Evolutionary conservation across 2,329 filamentous ascomycete genomes (phyloP).

Genomic region (Aplosporella prunicola): DNA sequence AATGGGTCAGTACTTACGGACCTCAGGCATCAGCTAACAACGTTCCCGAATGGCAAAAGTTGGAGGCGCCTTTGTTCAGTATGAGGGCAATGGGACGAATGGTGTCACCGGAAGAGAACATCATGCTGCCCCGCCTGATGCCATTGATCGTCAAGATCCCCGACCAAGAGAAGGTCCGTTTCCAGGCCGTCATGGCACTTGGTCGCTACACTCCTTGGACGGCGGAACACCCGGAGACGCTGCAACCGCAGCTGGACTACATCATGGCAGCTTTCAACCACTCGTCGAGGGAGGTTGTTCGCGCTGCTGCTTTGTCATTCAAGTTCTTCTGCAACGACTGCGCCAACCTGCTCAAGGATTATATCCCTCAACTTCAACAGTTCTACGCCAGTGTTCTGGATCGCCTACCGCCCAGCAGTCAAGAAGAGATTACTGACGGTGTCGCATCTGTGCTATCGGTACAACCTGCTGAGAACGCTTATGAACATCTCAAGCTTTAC

Average conservation of each 20-base stretch:
- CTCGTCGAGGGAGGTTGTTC: conserved; percentile 78
- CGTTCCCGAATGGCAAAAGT: conserved; percentile 91
- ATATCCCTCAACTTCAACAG: conserved; percentile 75
- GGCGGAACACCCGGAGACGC: conserved; percentile 79
- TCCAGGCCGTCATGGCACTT: conserved; percentile 95
- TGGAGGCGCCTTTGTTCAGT: conserved; percentile 90
- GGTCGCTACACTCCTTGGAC: conserved; percentile 98
- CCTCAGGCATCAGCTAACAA: conserved; percentile 60
- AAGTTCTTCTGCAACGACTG: conserved; percentile 97
- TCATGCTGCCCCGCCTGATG: conserved; percentile 84
- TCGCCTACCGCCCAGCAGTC: conserved; percentile 72
- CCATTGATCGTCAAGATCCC: conserved; percentile 90
- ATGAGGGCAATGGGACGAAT: conserved; percentile 94
- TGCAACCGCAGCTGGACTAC: conserved; percentile 89
- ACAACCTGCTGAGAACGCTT: conserved; percentile 70
- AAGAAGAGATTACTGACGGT: conserved; percentile 93
- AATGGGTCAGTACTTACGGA: conserved; percentile 79
- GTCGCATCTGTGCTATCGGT: conserved; percentile 85
- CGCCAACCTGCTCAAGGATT: conserved; percentile 71
- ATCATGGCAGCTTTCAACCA: conserved; percentile 90
- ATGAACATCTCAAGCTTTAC: conserved; percentile 80
- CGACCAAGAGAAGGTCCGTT: conserved; percentile 93
- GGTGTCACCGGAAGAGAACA: conserved; percentile 80
- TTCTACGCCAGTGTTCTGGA: conserved; percentile 90
- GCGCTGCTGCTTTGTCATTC: conserved; percentile 85